Conservation (phyloP, 2,329 filamentous ascomycete species). For the Hypoxylon sp. region DNA sequence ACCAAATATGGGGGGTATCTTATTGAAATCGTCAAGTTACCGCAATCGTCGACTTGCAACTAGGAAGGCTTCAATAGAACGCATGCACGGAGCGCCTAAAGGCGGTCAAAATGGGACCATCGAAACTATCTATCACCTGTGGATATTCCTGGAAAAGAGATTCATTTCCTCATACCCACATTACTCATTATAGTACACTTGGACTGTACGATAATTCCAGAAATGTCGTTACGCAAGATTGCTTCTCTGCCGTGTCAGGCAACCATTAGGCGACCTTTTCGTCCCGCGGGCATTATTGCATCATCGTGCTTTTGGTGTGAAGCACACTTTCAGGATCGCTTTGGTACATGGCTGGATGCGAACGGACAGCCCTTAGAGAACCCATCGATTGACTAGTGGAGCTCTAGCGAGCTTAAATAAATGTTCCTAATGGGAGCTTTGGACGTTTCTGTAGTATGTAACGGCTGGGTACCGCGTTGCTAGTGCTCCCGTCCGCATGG, state of each 20-base stretch:
- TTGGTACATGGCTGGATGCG: conserved; percentile 22
- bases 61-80: conserved; percentile 34
- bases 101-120: conserved; percentile 39
- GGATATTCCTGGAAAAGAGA: conserved; percentile 25
- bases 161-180: conserved; percentile 29
- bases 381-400: conserved; percentile 20
- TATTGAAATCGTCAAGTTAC: conserved; percentile 27
- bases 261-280: conserved; percentile 23
- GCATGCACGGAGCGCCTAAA: conserved; percentile 30
- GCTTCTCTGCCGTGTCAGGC: conserved; percentile 18
- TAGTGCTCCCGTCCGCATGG: conserved; percentile 42
- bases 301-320: conserved; percentile 25
- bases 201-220: conserved; percentile 9
- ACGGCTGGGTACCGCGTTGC: conserved; percentile 31
- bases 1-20: conserved; percentile 31
- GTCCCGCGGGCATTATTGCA: conserved; percentile 26
- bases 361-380: conserved; percentile 15
- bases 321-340: conserved; percentile 12
- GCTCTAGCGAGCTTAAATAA: conserved; percentile 27
- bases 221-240: conserved; percentile 23
- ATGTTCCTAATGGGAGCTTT: conserved; percentile 27
- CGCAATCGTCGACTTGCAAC: conserved; percentile 30
- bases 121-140: conserved; percentile 23
- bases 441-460: conserved; percentile 20
- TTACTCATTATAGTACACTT: conserved; percentile 16